phyloP scores from a whole-genome alignment of 192 early-diverging fungal genomes.

The Chytriomyces sp. region DNA sequence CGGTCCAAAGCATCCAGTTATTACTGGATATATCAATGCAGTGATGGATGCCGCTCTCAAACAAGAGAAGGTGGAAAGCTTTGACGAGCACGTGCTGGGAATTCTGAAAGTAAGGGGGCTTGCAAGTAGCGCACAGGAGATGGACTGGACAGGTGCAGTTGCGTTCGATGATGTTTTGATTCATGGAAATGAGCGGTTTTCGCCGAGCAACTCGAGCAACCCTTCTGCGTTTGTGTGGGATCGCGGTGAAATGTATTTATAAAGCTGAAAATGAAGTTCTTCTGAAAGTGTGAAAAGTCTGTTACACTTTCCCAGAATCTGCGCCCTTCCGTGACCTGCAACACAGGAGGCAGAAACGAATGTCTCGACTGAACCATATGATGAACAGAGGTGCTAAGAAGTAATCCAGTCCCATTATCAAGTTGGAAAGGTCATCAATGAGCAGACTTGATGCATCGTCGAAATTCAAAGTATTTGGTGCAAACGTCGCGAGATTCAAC shows the following conservation, averaged over 20 bases:
- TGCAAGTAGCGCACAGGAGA: not conserved
- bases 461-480: no score
- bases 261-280: no score
- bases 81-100: not conserved
- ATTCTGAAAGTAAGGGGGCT: not conserved
- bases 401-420: no score
- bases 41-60: not conserved
- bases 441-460: no score
- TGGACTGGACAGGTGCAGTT: conserved; percentile 5
- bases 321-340: no score
- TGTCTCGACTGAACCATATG: no score
- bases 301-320: no score
- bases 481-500: no score
- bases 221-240: not conserved
- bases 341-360: no score
- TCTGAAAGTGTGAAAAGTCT: no score
- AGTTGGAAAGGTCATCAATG: no score
- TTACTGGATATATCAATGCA: conserved; percentile 4
- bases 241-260: not conserved
- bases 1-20: conserved; percentile 18
- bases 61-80: not conserved
- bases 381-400: no score
- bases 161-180: conserved; percentile 22
- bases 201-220: not conserved
- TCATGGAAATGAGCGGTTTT: conserved; percentile 26